These are phyloP conservation scores for Geopyxis carbonaria DNA, from an alignment of 495 filamentous ascomycete genomes.

Conservation along the genomic window DNA sequence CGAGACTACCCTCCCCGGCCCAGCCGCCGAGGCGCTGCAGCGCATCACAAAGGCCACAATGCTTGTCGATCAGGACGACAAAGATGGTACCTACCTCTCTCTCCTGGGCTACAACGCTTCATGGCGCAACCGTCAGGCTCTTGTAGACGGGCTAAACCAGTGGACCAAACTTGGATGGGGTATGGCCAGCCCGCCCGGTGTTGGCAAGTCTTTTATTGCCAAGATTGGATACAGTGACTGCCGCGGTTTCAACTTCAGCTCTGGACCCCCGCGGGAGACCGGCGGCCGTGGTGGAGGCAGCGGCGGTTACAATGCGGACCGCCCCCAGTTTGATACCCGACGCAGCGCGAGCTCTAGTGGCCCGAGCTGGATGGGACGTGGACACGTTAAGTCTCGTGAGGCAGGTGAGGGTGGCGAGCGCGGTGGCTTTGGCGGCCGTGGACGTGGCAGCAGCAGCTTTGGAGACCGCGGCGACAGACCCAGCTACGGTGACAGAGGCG, in stretches of 20 bases:
- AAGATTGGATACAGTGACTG: constrained; percentile 33
- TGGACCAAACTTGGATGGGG: constrained; percentile 45
- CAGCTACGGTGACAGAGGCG: constrained; percentile 8
- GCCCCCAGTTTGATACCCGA: background rate
- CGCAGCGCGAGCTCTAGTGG: background rate
- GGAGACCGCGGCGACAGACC: constrained; percentile 3
- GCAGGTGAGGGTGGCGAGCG: constrained; percentile 6
- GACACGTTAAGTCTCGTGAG: background rate
- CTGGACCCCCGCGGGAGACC: constrained; percentile 3
- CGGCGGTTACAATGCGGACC: background rate
- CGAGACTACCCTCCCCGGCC: constrained; percentile 26
- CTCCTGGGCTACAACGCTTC: constrained; percentile 28
- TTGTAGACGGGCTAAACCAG: constrained; percentile 44
- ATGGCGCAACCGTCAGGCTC: constrained; percentile 21
- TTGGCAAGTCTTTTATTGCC: constrained; percentile 29
- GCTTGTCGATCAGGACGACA: constrained; percentile 25
- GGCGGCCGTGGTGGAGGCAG: constrained; percentile 6
- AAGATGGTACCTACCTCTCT: constrained; percentile 38
- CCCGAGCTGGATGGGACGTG: background rate
- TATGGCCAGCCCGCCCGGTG: constrained; percentile 37
- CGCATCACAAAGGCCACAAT: constrained; percentile 27
- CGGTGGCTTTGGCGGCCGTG: constrained; percentile 4
- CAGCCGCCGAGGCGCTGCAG: constrained; percentile 27
- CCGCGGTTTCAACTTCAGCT: constrained; percentile 31
- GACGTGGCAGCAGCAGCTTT: background rate